Base-by-base conservation (phyloP, 371 early-diverging fungal genomes). In the Mortierella sp. region DNA sequence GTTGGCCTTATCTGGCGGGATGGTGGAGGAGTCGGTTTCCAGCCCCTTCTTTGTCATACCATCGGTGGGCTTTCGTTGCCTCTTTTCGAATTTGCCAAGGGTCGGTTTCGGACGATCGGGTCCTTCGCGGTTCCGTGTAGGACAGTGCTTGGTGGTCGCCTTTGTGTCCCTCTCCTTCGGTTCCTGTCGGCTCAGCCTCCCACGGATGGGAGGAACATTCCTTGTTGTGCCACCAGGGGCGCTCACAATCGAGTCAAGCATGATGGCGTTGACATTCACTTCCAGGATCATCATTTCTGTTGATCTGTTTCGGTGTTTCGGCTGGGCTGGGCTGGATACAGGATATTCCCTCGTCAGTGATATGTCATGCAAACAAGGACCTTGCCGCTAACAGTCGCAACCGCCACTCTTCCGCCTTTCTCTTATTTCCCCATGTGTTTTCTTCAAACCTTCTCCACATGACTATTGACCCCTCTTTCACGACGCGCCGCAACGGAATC, bases 301-400 rank as follows among this genome's bases (percentile, higher is more conserved):
- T 51, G 51, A 35, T 54, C 49, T 35, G 5, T 51, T 49, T 44
- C 54, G 38, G 51, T 51, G 35, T 11, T 35, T 35, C 7, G 63
- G 35, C 38, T 63, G 35, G 32, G 43, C 46, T 35, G 58, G 16
- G n/a, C n/a, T 0, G 41, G 41, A 35, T 27, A 18, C 44, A 27
- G 58, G 43, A 74, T 12, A 27, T 18, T n/a, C 43, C 43, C 21
- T 3, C 46, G n/a, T 18, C 27, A n/a, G 35, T n/a, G 8, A n/a
- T 55, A 44, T 54, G 41, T 41, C 60, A 56, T 74, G 60, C 55
- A 74, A 21, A 58, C 63, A 60, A 38, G 78, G 72, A 72, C n/a
- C 41, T n/a, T 72, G 43, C 60, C 78, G 72, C 78, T 77, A 77
- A 77, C 78, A 72, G 72, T 58, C 79, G 49, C 74, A 41, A 70